Conservation (phyloP, 768 basidiomycete species). For the Serendipita sp. region DNA sequence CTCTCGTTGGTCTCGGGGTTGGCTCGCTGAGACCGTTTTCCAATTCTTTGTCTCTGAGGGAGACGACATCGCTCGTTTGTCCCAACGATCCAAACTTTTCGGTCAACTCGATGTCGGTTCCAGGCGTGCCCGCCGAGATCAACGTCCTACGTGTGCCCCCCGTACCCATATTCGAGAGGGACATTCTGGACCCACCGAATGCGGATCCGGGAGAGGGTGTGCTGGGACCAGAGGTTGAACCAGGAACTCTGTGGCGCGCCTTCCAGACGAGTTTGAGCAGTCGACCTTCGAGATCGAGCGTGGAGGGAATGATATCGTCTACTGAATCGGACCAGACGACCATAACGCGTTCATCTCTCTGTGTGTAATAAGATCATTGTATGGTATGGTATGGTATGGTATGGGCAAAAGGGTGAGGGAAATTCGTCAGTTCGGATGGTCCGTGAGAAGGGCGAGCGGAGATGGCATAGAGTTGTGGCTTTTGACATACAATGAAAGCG, state of each 20-base stretch:
- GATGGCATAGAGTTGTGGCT: neutral
- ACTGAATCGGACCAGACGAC: conserved; percentile 8
- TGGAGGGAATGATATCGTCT: conserved; percentile 7
- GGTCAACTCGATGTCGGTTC: neutral
- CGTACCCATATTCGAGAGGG: neutral
- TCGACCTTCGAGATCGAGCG: conserved; percentile 38
- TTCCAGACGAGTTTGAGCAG: conserved; percentile 73
- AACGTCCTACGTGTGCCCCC: neutral
- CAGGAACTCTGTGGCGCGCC: conserved; percentile 14
- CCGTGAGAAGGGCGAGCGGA: neutral
- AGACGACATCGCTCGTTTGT: neutral
- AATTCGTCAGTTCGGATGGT: neutral
- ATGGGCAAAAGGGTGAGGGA: neutral
- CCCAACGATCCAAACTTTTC: neutral
- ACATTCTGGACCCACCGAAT: neutral
- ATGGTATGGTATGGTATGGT: neutral
- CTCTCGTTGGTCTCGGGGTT: conserved; percentile 26
- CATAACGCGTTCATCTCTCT: conserved; percentile 8
- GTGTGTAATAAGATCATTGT: neutral
- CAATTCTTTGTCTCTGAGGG: neutral
- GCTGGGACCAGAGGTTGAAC: neutral
- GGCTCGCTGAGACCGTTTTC: neutral
- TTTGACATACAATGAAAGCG: conserved; percentile 8
- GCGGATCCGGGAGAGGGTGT: neutral
- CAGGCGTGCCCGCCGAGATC: neutral